Conservation (phyloP, 2,329 filamentous ascomycete species). For the Cytospora leucostoma region DNA sequence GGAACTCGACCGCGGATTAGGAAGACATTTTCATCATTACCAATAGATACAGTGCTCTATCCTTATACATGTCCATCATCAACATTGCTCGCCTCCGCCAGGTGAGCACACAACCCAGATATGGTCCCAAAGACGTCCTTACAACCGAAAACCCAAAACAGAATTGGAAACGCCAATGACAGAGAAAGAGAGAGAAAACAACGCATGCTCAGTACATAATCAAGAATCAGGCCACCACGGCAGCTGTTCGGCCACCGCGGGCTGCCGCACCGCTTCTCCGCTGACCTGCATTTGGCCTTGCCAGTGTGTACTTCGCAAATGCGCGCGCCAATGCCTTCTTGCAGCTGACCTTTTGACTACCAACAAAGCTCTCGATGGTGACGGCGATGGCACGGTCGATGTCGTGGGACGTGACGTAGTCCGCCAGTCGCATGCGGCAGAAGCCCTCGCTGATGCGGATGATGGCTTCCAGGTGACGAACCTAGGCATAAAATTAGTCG, state of each 20-base stretch:
- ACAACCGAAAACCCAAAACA: constrained; percentile 1
- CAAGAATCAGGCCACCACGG: constrained; percentile 24
- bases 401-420: constrained; percentile 86
- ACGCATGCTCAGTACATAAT: constrained; percentile 2
- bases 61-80: constrained; percentile 20
- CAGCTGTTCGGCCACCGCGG: constrained; percentile 28
- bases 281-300: constrained; percentile 45
- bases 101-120: constrained; percentile 5
- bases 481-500: constrained; percentile 50
- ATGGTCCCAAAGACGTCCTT: constrained; percentile 10
- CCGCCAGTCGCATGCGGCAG: constrained; percentile 96
- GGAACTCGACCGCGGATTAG: neutral
- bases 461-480: constrained; percentile 96
- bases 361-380: constrained; percentile 93
- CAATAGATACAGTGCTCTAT: constrained; percentile 14
- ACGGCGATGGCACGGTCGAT: constrained; percentile 97
- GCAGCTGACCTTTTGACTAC: constrained; percentile 93
- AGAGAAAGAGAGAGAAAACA: neutral
- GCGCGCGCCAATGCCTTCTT: constrained; percentile 94
- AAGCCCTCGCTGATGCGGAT: constrained; percentile 94
- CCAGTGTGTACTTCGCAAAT: constrained; percentile 89
- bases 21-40: constrained; percentile 14
- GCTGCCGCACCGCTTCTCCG: constrained; percentile 29
- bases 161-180: constrained; percentile 20
- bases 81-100: constrained; percentile 1